Evolutionary conservation across 148 eudicot species (phyloP).

Genomic region (Nyssa sinensis): DNA sequence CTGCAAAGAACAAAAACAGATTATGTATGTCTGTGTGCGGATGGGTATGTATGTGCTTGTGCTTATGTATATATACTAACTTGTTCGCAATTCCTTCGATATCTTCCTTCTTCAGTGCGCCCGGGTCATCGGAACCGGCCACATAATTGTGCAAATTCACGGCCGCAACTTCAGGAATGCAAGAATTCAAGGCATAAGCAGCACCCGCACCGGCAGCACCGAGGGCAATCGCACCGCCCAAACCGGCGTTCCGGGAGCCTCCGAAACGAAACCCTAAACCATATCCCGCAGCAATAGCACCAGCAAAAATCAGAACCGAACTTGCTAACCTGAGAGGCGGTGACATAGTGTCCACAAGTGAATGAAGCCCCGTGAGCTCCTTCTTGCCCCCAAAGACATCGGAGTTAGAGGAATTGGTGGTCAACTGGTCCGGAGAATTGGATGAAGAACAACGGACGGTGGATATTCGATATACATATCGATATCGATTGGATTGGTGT

Average conservation of each 20-base stretch:
- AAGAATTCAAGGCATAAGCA: conserved; percentile 56
- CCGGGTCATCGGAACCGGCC: conserved; percentile 56
- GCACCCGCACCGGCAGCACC: conserved; percentile 76
- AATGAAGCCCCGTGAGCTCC: conserved; percentile 60
- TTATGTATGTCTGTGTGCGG: not conserved
- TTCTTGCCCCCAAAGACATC: conserved; percentile 54
- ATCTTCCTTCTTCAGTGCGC: conserved; percentile 55
- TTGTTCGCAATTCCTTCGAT: conserved; percentile 63
- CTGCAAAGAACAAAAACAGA: not conserved
- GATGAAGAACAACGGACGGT: conserved; percentile 30
- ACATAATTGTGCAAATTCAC: conserved; percentile 69
- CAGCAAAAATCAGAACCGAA: conserved; percentile 54
- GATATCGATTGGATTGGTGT: conserved; percentile 5
- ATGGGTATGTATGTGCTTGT: not conserved
- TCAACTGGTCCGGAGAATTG: conserved; percentile 14
- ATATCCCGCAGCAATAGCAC: conserved; percentile 65
- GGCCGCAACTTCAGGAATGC: conserved; percentile 83
- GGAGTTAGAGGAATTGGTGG: conserved; percentile 3
- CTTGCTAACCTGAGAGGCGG: conserved; percentile 53
- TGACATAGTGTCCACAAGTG: conserved; percentile 55
- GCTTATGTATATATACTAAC: conserved; percentile 26
- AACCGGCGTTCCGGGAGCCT: conserved; percentile 38
- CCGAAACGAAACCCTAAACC: conserved; percentile 61
- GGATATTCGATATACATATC: conserved; percentile 33
- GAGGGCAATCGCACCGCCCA: conserved; percentile 55